Evolutionary conservation across 129 eudicot genomes (phyloP), one percentile per base, ranked within the genome.

Genomic region (Heracleum sosnowskyi): DNA sequence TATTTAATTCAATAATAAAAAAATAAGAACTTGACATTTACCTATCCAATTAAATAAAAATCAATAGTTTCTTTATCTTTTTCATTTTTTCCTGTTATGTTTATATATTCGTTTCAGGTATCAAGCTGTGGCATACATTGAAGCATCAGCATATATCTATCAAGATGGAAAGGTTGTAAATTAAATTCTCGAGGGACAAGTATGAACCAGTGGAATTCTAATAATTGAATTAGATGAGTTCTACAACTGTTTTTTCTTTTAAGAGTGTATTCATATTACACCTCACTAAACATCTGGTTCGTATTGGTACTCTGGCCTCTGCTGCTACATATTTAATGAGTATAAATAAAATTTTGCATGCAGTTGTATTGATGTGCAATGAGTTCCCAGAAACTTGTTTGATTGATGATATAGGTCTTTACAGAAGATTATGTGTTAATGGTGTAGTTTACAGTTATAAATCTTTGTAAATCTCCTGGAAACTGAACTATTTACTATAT

Each of bases 81-180:
- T 69, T 69, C 40, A 68, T 68, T 15, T 13, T 33, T 6, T 29
- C 29, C 29, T 57, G 68, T 66, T 31, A 4, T 66, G 35, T 66
- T 66, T 66, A 66, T 53, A 77, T 60, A 51, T 17, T 75, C 3
- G 36, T 71, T 83, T 77, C 87, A 95, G 98, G 89, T 95, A 95
- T 87, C 97, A 95, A 82, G 97, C 98, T 74, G 97, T 91, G 39
- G 98, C 98, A 29, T 91, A 91, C 82, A 92, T 95, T 82, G 97
- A 95, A 88, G 98, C 96, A 46, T 90, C 97, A 72, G 98, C 98
- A 68, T 90, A 90, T 85, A 95, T 95, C 79, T 95, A 95, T 86
- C 98, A 95, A 87, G 97, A 95, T 79, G 99, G 97, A 83, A 95
- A 92, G 97, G 99, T 92, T 74, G 18, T 79, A 40, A 47, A 13